Conservation (phyloP, 139 green algal species). For the Yamagishiella unicocca region DNA sequence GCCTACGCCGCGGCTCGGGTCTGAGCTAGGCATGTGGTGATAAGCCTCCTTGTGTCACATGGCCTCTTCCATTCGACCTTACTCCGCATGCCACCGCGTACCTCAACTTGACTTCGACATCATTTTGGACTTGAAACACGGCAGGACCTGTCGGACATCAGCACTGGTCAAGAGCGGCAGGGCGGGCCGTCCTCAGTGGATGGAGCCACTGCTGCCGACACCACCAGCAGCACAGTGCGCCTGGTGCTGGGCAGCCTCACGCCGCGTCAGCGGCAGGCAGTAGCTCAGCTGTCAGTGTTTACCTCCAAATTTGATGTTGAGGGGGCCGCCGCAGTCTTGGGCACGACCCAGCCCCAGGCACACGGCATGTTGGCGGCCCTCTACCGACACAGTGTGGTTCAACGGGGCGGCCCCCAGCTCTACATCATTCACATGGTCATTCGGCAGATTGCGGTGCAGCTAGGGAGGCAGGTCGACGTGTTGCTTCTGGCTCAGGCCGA, state of each 20-base stretch:
- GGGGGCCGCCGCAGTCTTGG: background rate
- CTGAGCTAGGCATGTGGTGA: no score
- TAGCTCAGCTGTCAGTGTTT: constrained; percentile 28
- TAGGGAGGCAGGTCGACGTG: background rate
- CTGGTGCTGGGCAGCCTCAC: background rate
- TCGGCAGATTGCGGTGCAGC: background rate
- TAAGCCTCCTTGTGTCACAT: no score
- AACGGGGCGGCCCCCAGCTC: background rate
- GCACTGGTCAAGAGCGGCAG: no score
- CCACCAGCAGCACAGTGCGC: constrained; percentile 21
- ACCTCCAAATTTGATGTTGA: constrained; percentile 22
- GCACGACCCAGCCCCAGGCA: background rate
- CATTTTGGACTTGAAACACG: no score
- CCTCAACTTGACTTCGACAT: no score
- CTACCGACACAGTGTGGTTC: constrained; percentile 10
- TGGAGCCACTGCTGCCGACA: no score
- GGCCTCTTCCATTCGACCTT: no score
- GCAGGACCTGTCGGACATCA: no score
- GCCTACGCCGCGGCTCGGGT: no score
- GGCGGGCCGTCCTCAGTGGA: no score
- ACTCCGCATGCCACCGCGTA: no score
- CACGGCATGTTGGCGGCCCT: background rate
- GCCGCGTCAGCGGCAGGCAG: background rate
- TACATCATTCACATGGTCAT: constrained; percentile 35
- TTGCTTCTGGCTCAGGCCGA: background rate